phyloP scores from a whole-genome alignment of 345 rosid genomes.

The Citrus sp. region DNA sequence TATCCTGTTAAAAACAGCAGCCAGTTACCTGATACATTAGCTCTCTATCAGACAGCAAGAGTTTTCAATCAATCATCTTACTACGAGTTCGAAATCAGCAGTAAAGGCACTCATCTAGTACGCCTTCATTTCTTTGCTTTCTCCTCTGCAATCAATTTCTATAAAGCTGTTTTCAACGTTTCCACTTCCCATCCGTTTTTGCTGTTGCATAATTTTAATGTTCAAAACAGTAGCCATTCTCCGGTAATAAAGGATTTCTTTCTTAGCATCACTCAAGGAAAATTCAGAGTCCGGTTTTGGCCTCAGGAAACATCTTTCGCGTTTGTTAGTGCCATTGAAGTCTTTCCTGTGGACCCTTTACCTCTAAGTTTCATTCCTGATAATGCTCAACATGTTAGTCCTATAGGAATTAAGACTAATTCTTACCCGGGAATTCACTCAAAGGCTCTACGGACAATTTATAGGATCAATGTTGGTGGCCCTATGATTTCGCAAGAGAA shows the following conservation, averaged over 20 bases:
- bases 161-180: conserved; percentile 36
- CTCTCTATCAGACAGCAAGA: conserved; percentile 49
- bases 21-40: neutral
- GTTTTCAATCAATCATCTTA: conserved; percentile 29
- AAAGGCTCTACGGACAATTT: conserved; percentile 23
- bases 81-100: conserved; percentile 31
- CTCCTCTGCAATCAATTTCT: conserved; percentile 20
- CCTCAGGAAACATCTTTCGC: conserved; percentile 47
- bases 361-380: conserved; percentile 27
- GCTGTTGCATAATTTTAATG: conserved; percentile 26
- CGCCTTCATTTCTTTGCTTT: conserved; percentile 46
- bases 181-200: conserved; percentile 26
- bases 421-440: conserved; percentile 17
- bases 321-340: conserved; percentile 65
- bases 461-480: conserved; percentile 56
- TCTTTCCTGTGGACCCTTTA: conserved; percentile 29
- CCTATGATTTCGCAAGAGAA: conserved; percentile 10
- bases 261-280: conserved; percentile 17
- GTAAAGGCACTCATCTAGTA: conserved; percentile 32
- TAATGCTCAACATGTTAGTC: neutral
- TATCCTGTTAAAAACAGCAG: neutral
- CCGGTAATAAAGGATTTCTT: conserved; percentile 43
- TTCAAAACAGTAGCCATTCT: conserved; percentile 6
- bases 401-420: neutral
- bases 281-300: conserved; percentile 28